Evolutionary conservation across 208 protist genomes (phyloP).

Genomic region (Acanthamoeba castellanii): DNA sequence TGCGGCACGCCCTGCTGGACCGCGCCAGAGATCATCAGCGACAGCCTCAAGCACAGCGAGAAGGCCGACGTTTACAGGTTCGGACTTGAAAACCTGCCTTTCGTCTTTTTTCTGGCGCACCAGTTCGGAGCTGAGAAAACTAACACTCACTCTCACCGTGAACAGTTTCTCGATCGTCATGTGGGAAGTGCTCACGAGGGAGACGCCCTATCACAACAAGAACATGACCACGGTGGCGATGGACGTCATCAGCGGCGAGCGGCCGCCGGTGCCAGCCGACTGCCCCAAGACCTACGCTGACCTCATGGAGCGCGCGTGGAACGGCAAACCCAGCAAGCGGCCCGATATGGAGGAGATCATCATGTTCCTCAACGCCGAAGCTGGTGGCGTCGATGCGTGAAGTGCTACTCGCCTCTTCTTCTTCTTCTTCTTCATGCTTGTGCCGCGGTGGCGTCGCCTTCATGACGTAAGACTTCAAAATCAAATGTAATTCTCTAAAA

Average conservation of each 20-base stretch:
- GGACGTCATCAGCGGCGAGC: slow-evolving; percentile 32
- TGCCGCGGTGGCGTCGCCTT: too few relatives aligned
- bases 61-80: neutral
- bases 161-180: slow-evolving; percentile 19
- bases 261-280: neutral
- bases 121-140: too few relatives aligned
- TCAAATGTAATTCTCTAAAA: too few relatives aligned
- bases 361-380: slow-evolving; percentile 18
- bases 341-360: slow-evolving; percentile 18
- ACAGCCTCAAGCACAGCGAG: neutral
- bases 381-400: neutral
- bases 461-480: too few relatives aligned
- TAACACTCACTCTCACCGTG: neutral
- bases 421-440: too few relatives aligned
- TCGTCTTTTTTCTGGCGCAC: too few relatives aligned
- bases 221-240: slow-evolving; percentile 35
- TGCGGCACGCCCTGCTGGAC: slow-evolving; percentile 12
- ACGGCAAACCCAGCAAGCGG: slow-evolving; percentile 35
- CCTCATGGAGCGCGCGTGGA: slow-evolving; percentile 38
- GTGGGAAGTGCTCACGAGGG: slow-evolving; percentile 44
- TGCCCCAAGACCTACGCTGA: neutral
- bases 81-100: neutral
- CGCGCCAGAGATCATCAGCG: slow-evolving; percentile 20
- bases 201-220: slow-evolving; percentile 25
- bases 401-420: too few relatives aligned